Percentiles rank a stretch among this genome's conserved stretches.
phyloP scores from a whole-genome alignment of 257 asterid genomes.

The Osmanthus fragrans region DNA sequence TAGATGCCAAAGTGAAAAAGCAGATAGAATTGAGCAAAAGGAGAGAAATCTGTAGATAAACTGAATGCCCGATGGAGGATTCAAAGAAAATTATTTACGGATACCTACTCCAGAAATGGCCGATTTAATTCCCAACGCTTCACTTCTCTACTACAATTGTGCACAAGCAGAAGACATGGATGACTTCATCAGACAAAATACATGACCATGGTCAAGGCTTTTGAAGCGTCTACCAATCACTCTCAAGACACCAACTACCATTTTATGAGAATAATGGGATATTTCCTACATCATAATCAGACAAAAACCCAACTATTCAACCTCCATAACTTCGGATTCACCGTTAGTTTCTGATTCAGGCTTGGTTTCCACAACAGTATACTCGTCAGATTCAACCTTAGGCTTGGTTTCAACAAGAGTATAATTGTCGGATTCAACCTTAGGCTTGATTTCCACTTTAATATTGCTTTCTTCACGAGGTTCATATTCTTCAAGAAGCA shows the following conservation, averaged over 20 bases:
- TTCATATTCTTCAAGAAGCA: background rate
- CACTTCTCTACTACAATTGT: background rate
- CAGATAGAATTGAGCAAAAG: background rate
- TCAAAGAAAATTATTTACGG: background rate
- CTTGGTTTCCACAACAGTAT: background rate
- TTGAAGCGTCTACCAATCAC: background rate
- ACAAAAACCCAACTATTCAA: conserved; percentile 1
- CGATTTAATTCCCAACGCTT: background rate
- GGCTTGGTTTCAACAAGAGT: background rate
- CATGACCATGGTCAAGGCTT: background rate
- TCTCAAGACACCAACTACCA: background rate
- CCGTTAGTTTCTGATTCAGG: background rate
- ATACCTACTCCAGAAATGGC: background rate
- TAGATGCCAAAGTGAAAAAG: background rate
- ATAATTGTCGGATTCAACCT: background rate
- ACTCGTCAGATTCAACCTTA: background rate
- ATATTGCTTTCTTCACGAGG: background rate
- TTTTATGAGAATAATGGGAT: background rate
- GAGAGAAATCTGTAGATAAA: conserved; percentile 1
- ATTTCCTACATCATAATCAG: background rate
- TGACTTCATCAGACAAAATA: background rate
- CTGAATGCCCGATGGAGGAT: background rate
- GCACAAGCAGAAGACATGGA: background rate
- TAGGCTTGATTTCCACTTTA: background rate
- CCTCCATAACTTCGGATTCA: background rate